Conservation (phyloP, 805 yeast species). For the Nakazawaea ernobii region DNA sequence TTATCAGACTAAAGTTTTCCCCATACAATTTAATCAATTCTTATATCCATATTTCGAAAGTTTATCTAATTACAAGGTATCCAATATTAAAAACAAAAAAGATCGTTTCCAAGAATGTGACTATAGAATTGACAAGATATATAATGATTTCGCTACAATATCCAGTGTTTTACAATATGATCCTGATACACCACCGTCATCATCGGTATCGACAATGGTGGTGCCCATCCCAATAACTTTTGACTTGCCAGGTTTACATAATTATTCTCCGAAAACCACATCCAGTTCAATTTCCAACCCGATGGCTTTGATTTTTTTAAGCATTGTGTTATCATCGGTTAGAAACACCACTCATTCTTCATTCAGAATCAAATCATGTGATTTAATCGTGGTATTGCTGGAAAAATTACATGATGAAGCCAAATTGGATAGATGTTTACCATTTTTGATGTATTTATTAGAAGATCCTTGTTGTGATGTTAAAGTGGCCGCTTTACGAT, state of each 20-base stretch:
- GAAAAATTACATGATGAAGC: conserved; percentile 77
- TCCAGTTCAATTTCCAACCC: conserved; percentile 21
- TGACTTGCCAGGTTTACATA: conserved; percentile 47
- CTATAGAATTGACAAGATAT: conserved; percentile 53
- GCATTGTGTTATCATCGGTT: conserved; percentile 52
- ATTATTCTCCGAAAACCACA: conserved; percentile 37
- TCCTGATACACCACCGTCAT: conserved; percentile 11
- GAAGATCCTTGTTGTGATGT: conserved; percentile 66
- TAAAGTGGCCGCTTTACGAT: conserved; percentile 57
- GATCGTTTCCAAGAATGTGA: conserved; percentile 41
- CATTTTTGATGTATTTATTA: conserved; percentile 67
- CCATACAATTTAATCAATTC: conserved; percentile 61
- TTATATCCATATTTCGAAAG: conserved; percentile 60
- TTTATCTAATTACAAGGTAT: conserved; percentile 20
- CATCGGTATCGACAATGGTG: conserved; percentile 8
- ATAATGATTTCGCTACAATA: conserved; percentile 50
- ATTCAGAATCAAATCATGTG: conserved; percentile 65
- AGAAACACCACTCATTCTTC: conserved; percentile 56
- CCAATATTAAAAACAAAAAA: neutral
- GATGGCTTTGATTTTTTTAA: conserved; percentile 48
- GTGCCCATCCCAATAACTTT: conserved; percentile 33
- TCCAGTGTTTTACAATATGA: conserved; percentile 34
- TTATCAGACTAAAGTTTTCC: conserved; percentile 52
- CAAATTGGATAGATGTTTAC: conserved; percentile 80
- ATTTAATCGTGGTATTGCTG: conserved; percentile 67